A percentile compares a stretch with the other conserved stretches of the same genome.
phyloP scores from a whole-genome alignment of 129 eudicot genomes.

The Centella asiatica region DNA sequence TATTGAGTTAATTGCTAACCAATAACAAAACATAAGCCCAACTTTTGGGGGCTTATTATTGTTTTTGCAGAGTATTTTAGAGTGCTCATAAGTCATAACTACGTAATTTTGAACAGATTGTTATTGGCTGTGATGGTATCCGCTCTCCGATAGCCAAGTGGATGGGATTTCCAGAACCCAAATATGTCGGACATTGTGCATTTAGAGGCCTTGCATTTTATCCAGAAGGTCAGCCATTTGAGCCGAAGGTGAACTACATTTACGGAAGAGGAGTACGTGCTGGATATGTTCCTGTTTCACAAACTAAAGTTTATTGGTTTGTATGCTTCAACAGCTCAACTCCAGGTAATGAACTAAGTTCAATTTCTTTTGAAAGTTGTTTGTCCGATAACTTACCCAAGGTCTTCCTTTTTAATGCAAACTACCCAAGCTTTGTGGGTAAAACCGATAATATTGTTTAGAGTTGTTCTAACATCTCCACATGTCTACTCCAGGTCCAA shows the following conservation, averaged over 20 bases:
- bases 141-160: constrained; percentile 76
- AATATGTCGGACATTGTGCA: constrained; percentile 72
- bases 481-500: constrained; percentile 57
- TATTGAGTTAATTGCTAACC: background rate
- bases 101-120: constrained; percentile 34
- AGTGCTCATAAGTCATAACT: background rate
- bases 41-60: background rate
- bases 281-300: constrained; percentile 80
- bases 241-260: constrained; percentile 55
- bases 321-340: constrained; percentile 73
- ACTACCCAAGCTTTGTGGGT: background rate
- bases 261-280: constrained; percentile 89
- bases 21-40: background rate
- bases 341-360: constrained; percentile 42
- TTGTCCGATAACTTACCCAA: background rate
- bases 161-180: constrained; percentile 92
- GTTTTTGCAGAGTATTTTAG: background rate
- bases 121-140: constrained; percentile 90
- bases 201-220: constrained; percentile 81
- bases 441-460: background rate
- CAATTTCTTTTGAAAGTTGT: background rate
- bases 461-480: background rate
- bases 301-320: constrained; percentile 88
- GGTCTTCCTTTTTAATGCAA: too few species aligned
- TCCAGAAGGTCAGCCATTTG: constrained; percentile 75